phyloP scores from a whole-genome alignment of 2,329 filamentous ascomycete species.

The Fusarium domesticum region DNA sequence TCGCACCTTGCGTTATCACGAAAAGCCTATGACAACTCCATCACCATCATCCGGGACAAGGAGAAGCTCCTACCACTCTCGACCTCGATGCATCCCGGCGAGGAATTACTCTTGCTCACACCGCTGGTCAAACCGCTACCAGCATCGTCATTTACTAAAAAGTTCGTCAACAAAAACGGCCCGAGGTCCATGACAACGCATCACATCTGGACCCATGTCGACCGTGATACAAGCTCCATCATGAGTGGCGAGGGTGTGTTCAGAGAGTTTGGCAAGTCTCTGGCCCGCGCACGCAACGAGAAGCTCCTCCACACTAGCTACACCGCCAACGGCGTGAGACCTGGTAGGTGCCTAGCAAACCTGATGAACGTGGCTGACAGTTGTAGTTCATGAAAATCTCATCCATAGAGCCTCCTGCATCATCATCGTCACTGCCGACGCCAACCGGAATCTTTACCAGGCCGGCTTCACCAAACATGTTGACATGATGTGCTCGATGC shows the following conservation, averaged over 20 bases:
- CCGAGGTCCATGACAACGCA: constrained; percentile 41
- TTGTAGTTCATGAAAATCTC: constrained; percentile 77
- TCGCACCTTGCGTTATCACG: constrained; percentile 78
- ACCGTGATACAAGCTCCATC: constrained; percentile 57
- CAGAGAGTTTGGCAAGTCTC: constrained; percentile 77
- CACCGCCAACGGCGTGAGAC: constrained; percentile 86
- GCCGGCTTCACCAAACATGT: constrained; percentile 94
- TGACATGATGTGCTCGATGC: constrained; percentile 89
- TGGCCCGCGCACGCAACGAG: constrained; percentile 82
- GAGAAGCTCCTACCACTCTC: constrained; percentile 80
- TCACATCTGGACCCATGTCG: constrained; percentile 57
- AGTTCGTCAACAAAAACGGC: constrained; percentile 54
- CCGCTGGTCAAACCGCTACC: constrained; percentile 90
- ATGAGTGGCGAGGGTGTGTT: constrained; percentile 95
- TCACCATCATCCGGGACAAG: constrained; percentile 88
- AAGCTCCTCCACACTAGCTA: constrained; percentile 93
- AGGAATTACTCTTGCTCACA: constrained; percentile 85
- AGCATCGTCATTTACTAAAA: constrained; percentile 78
- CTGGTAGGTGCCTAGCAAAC: constrained; percentile 41
- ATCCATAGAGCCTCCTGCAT: constrained; percentile 86
- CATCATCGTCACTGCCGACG: constrained; percentile 88
- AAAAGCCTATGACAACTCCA: constrained; percentile 85
- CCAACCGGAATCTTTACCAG: constrained; percentile 90
- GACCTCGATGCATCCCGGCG: constrained; percentile 74
- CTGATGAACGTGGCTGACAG: constrained; percentile 5